Conservation (phyloP, 2,329 filamentous ascomycete genomes). For the Sclerotinia subarctica region DNA sequence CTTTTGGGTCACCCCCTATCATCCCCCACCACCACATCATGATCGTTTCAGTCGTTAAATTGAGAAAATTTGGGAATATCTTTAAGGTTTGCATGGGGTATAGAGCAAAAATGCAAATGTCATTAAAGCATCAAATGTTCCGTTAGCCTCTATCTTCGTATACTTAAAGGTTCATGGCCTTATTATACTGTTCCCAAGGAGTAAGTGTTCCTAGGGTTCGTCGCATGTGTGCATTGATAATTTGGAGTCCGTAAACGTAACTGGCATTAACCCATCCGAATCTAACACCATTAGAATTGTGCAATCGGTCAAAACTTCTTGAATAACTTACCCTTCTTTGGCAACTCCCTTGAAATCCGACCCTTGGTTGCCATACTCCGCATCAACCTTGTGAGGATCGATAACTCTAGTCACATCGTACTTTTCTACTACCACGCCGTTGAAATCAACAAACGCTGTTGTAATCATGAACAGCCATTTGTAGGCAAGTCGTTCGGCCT, state of each 20-base stretch:
- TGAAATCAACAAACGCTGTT: conserved; percentile 97
- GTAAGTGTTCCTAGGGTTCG: conserved; percentile 86
- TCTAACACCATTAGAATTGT: conserved; percentile 47
- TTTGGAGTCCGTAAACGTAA: conserved; percentile 88
- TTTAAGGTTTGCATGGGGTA: background rate
- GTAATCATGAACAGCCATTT: conserved; percentile 99
- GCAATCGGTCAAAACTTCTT: background rate
- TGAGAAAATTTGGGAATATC: background rate
- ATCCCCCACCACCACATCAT: background rate
- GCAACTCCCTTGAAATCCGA: conserved; percentile 93
- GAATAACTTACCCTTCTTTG: conserved; percentile 77
- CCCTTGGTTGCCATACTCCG: conserved; percentile 97
- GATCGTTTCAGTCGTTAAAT: background rate
- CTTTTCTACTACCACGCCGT: conserved; percentile 97
- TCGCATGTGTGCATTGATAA: conserved; percentile 84
- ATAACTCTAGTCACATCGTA: conserved; percentile 91
- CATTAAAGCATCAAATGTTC: conserved; percentile 6
- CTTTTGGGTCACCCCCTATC: background rate
- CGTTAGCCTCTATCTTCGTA: background rate
- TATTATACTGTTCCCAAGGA: conserved; percentile 48
- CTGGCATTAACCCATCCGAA: conserved; percentile 99
- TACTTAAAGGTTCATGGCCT: conserved; percentile 23
- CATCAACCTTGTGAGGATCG: conserved; percentile 90
- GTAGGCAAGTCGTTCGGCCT: conserved; percentile 86
- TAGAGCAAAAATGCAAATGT: conserved; percentile 13